Percentiles rank a stretch among this genome's conserved stretches.
Evolutionary conservation across 2,329 filamentous ascomycete genomes (phyloP).

Genomic region (Rasamsonia emersonii): DNA sequence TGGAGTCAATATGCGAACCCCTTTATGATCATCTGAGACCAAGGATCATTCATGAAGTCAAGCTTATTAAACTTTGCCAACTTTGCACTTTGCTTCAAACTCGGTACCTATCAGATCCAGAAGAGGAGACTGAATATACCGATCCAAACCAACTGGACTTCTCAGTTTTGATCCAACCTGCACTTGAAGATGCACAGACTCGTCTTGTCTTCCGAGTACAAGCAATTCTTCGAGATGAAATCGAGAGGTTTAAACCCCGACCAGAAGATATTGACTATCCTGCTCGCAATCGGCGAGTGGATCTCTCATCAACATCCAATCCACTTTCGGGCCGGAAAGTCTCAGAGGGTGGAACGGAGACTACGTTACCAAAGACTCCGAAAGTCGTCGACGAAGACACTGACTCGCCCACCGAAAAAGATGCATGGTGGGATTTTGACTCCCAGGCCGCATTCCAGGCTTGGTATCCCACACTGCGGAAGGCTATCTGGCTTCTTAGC

Average conservation of each 20-base stretch:
- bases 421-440: slow-evolving; percentile 45
- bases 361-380: slow-evolving; percentile 40
- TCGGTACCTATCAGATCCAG: slow-evolving; percentile 53
- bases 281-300: slow-evolving; percentile 39
- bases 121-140: slow-evolving; percentile 43
- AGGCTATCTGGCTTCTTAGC: slow-evolving; percentile 60
- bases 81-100: slow-evolving; percentile 59
- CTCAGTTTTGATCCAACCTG: slow-evolving; percentile 52
- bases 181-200: slow-evolving; percentile 59
- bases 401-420: slow-evolving; percentile 33
- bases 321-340: slow-evolving; percentile 48
- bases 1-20: slow-evolving; percentile 59
- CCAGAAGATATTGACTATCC: slow-evolving; percentile 59
- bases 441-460: slow-evolving; percentile 49
- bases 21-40: slow-evolving; percentile 59
- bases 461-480: slow-evolving; percentile 60
- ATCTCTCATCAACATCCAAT: slow-evolving; percentile 32
- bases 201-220: slow-evolving; percentile 58
- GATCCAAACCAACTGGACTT: slow-evolving; percentile 54
- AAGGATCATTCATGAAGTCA: slow-evolving; percentile 57
- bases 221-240: slow-evolving; percentile 55
- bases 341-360: slow-evolving; percentile 30
- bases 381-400: slow-evolving; percentile 45
- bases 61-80: slow-evolving; percentile 58
- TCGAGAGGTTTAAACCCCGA: slow-evolving; percentile 57